These are phyloP conservation scores for Carex kokanica DNA, from an alignment of 176 grass and related monocot genomes.

Conservation along the genomic window DNA sequence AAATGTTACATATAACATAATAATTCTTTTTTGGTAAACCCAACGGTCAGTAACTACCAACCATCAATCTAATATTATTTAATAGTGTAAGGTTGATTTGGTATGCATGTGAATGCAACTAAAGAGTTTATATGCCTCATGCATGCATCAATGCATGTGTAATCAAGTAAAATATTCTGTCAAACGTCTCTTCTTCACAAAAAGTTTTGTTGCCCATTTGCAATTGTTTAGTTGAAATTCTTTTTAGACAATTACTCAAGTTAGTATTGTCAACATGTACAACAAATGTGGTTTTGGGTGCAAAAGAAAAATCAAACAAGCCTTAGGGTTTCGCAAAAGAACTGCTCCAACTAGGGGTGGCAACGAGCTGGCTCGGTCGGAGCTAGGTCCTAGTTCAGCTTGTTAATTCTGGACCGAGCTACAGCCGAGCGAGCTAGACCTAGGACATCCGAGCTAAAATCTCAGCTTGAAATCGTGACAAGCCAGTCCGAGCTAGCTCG, in stretches of 20 bases:
- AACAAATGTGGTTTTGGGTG: neutral
- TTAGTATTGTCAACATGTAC: neutral
- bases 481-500: too few relatives aligned
- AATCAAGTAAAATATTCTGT: neutral
- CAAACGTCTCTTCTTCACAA: neutral
- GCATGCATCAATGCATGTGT: constrained; percentile 18
- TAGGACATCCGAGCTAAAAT: too few relatives aligned
- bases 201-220: neutral
- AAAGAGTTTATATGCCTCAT: constrained; percentile 7
- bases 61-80: constrained; percentile 7
- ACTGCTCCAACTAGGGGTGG: neutral
- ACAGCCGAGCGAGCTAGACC: too few relatives aligned
- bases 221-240: neutral
- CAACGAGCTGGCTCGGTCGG: too few relatives aligned
- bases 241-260: neutral
- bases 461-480: too few relatives aligned
- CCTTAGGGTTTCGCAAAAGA: neutral
- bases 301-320: neutral
- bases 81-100: neutral
- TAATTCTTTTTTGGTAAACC: neutral
- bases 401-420: too few relatives aligned
- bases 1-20: neutral
- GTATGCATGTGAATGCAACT: constrained; percentile 3
- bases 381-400: too few relatives aligned
- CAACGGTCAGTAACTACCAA: constrained; percentile 32